Evolutionary conservation across 768 basidiomycete species (phyloP).

Genomic region (Rhizopogon rudus): DNA sequence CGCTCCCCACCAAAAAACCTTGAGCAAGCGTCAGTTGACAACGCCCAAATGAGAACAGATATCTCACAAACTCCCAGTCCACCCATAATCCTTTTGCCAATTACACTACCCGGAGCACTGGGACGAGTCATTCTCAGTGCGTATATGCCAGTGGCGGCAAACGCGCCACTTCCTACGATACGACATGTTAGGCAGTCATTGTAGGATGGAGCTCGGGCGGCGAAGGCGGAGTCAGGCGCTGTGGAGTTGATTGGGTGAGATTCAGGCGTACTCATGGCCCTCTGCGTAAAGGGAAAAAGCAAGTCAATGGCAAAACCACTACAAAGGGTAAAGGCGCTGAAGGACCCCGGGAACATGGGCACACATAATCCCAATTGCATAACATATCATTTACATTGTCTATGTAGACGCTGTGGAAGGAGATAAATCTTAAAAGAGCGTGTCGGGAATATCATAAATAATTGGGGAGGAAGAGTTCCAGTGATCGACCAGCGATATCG

Average conservation of each 20-base stretch:
- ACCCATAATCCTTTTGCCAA: conserved; percentile 58
- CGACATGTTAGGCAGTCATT: conserved; percentile 68
- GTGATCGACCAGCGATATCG: neutral
- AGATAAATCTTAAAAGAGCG: neutral
- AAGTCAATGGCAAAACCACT: neutral
- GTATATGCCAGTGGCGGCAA: conserved; percentile 61
- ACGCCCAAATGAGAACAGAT: neutral
- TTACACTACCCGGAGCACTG: conserved; percentile 52
- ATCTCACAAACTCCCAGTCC: conserved; percentile 58
- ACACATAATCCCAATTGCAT: neutral
- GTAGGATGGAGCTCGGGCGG: conserved; percentile 4
- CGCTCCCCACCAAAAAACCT: conserved; percentile 27
- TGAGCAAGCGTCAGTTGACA: conserved; percentile 7
- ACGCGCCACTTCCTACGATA: conserved; percentile 59
- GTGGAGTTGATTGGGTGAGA: neutral
- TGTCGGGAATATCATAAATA: neutral
- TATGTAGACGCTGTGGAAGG: too few relatives aligned
- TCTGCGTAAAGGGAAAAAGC: neutral
- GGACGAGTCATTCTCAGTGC: conserved; percentile 62
- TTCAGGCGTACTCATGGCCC: neutral
- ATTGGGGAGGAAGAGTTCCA: neutral
- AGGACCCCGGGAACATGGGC: neutral
- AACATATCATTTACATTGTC: too few relatives aligned
- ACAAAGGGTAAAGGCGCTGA: too few relatives aligned
- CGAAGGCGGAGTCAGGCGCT: neutral